Evolutionary conservation across 179 eudicot genomes (phyloP).

Genomic region (Sideroxylon spinosum): DNA sequence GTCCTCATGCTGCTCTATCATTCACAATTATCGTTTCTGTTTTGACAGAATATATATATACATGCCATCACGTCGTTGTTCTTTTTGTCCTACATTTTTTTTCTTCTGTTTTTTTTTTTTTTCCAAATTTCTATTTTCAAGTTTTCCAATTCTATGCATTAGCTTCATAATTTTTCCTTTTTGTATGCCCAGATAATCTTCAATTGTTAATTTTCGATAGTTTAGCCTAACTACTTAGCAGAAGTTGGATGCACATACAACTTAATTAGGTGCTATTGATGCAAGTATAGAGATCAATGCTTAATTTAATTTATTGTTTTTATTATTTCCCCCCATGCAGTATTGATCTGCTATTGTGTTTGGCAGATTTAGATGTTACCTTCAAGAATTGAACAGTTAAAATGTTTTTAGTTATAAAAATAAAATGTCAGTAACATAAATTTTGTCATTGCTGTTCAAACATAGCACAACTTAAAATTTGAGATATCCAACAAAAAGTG

Average conservation of each 20-base stretch:
- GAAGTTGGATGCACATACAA: not conserved
- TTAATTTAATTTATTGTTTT: no score
- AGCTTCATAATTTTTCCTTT: not conserved
- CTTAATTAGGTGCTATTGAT: not conserved
- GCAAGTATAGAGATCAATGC: no score
- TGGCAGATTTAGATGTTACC: no score
- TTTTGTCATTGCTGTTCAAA: no score
- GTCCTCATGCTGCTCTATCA: not conserved
- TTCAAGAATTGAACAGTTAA: no score
- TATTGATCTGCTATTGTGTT: no score
- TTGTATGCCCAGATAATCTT: not conserved
- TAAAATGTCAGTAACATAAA: no score
- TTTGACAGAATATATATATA: not conserved
- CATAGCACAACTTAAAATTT: no score
- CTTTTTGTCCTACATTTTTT: no score
- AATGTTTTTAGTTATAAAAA: no score
- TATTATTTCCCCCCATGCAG: no score
- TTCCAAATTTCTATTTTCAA: not conserved
- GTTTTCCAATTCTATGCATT: not conserved
- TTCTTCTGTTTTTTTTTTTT: not conserved
- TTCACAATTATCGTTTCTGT: not conserved
- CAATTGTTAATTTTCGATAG: not conserved
- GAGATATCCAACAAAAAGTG: no score
- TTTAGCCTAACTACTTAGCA: not conserved
- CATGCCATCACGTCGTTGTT: not conserved